A percentile compares a stretch with the other conserved stretches of the same genome.
Conservation (phyloP, 2,329 filamentous ascomycete genomes). For the Chaetomium sp. region DNA sequence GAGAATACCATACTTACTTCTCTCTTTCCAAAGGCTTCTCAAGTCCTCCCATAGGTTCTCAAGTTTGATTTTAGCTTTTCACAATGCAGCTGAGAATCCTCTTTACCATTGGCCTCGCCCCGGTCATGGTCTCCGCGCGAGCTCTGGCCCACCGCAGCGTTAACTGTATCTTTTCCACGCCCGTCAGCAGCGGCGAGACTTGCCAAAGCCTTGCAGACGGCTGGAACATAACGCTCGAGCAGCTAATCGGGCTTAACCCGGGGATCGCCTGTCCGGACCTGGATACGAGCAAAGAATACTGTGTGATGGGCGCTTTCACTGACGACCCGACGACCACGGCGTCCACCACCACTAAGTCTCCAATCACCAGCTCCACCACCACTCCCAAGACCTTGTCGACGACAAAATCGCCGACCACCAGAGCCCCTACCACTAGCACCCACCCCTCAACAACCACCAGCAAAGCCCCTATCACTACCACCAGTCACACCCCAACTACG, state of each 20-base stretch:
- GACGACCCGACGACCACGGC: slow-evolving; percentile 4
- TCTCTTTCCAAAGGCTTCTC: too few species aligned
- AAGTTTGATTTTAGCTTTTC: background rate
- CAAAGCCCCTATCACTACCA: background rate
- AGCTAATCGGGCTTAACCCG: slow-evolving; percentile 18
- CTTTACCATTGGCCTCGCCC: background rate
- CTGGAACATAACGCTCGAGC: slow-evolving; percentile 11
- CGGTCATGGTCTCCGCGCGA: background rate
- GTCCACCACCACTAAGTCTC: slow-evolving; percentile 6
- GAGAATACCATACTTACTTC: too few species aligned
- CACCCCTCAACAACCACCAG: background rate
- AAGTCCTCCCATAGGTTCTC: background rate
- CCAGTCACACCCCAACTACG: background rate
- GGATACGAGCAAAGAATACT: slow-evolving; percentile 9
- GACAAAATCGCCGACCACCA: slow-evolving; percentile 3
- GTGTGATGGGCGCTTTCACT: slow-evolving; percentile 10
- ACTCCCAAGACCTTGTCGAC: background rate
- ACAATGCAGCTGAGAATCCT: slow-evolving; percentile 3
- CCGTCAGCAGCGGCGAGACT: slow-evolving; percentile 1
- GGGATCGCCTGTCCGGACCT: slow-evolving; percentile 11
- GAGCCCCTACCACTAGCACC: background rate
- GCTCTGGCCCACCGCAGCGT: slow-evolving; percentile 3
- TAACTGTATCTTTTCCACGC: slow-evolving; percentile 5
- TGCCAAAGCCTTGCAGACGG: slow-evolving; percentile 13
- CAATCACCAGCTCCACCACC: background rate